Evolutionary conservation across 352 stramenopile genomes (phyloP), one percentile per base, ranked within the genome.

Genomic region (Globisporangium spiculum): DNA sequence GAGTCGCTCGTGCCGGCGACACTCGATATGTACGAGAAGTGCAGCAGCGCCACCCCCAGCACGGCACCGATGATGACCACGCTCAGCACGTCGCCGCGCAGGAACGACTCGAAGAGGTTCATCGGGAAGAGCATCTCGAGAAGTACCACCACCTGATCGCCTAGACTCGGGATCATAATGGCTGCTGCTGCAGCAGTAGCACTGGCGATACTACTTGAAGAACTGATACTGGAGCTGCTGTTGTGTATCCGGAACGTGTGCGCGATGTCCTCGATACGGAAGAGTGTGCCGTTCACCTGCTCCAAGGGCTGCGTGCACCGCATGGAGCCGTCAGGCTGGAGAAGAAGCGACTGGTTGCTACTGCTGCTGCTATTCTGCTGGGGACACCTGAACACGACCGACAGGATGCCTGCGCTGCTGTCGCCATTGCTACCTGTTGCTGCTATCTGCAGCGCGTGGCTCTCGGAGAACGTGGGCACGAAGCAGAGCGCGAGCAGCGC

Each of bases 201-300:
- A n/a, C 41, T 50, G 41, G 14, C 16, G 41, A n/a, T 50, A 9
- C 54, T 16, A 12, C 27, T 60, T 6, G 27, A 44, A n/a, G 22
- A 38, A 10, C 18, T 65, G 26, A 12, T 27, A 26, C 18, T 26
- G 26, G 41, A 50, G 41, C 7, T 59, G 3, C 2, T 50, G 52
- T 24, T 54, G 24, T n/a, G 54, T 59, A 72, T 44, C 36, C 59
- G 78, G 70, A 70, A 89, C 46, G 56, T 65, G 32, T 70, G 62
- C 32, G 70, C 69, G 34, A 81, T 48, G 27, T 89, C 79, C 52
- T 91, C 71, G 8, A 91, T 24, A 16, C 80, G 50, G 60, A 91
- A 88, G 16, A 48, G 65, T 20, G 83, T 87, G 8, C 69, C 64
- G 65, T 89, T 89, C 18, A 68, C 38, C 26, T 52, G 54, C 7